These are phyloP conservation scores for Calcarisporium arbuscula DNA, from an alignment of 2,329 filamentous ascomycete genomes.

Conservation along the genomic window DNA sequence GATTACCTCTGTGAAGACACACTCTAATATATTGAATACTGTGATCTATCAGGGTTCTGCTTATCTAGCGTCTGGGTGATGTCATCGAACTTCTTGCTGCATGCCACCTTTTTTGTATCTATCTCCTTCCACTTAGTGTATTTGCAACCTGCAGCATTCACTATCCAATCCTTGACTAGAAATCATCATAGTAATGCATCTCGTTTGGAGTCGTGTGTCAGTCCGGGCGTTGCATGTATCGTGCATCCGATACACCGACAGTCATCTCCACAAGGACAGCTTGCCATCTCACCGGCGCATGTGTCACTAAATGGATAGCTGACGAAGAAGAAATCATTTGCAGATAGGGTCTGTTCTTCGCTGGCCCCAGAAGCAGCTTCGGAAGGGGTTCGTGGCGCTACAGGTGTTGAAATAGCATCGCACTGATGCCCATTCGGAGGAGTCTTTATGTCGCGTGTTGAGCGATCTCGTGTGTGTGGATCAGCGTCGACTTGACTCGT, in stretches of 20 bases:
- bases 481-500: conserved; percentile 15
- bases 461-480: conserved; percentile 14
- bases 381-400: conserved; percentile 39
- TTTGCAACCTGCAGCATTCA: too few species aligned
- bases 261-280: conserved; percentile 53
- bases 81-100: too few species aligned
- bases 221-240: too few species aligned
- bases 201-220: too few species aligned
- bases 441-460: conserved; percentile 10
- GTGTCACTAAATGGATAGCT: conserved; percentile 42
- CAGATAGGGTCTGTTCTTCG: conserved; percentile 46
- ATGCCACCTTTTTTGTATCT: too few species aligned
- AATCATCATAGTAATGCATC: too few species aligned
- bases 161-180: too few species aligned
- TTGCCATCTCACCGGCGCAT: conserved; percentile 42
- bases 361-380: conserved; percentile 36
- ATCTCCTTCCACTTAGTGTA: too few species aligned
- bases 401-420: conserved; percentile 29
- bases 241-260: conserved; percentile 52
- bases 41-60: too few species aligned
- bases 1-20: too few species aligned
- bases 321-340: conserved; percentile 54
- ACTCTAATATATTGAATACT: too few species aligned
- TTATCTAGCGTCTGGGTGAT: too few species aligned
- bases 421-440: conserved; percentile 8